A percentile compares a stretch with the other conserved stretches of the same genome.
Evolutionary conservation across 192 early-diverging fungal genomes (phyloP).

Genomic region (Coemansia sp.): DNA sequence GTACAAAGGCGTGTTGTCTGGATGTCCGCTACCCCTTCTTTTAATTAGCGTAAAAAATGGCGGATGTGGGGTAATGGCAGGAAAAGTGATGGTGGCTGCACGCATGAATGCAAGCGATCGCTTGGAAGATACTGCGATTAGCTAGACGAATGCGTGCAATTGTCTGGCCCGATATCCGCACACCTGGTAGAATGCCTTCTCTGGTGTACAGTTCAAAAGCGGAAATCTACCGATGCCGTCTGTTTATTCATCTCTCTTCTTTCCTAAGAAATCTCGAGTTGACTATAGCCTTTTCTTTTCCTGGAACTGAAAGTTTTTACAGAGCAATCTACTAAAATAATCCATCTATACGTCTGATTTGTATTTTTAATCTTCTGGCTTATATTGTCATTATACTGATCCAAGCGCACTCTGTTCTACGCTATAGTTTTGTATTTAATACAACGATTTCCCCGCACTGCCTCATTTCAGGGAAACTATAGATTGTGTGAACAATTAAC

Average conservation of each 20-base stretch:
- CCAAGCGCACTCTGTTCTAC: not conserved
- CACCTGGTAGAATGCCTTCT: not conserved
- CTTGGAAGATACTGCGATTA: not conserved
- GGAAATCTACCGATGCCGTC: not conserved
- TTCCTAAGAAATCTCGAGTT: not conserved
- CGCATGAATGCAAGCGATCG: not conserved
- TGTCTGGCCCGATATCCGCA: not conserved
- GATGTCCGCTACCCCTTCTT: not conserved
- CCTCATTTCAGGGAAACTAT: not conserved
- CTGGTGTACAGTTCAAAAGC: not conserved
- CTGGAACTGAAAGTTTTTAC: not conserved
- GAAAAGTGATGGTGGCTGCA: not conserved
- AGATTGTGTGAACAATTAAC: slow-evolving; percentile 9
- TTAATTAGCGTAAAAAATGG: not conserved
- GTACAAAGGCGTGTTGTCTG: not conserved
- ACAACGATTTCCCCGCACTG: not conserved
- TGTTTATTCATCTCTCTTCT: not conserved
- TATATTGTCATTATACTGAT: not conserved
- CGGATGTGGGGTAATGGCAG: not conserved
- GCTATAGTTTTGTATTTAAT: not conserved
- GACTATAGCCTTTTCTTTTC: not conserved
- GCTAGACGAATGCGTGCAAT: not conserved
- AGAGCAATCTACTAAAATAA: not conserved
- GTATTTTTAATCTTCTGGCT: not conserved
- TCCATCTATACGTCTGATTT: not conserved